Evolutionary conservation across 2,329 filamentous ascomycete genomes (phyloP).

Genomic region (Colletotrichum eremochloae): DNA sequence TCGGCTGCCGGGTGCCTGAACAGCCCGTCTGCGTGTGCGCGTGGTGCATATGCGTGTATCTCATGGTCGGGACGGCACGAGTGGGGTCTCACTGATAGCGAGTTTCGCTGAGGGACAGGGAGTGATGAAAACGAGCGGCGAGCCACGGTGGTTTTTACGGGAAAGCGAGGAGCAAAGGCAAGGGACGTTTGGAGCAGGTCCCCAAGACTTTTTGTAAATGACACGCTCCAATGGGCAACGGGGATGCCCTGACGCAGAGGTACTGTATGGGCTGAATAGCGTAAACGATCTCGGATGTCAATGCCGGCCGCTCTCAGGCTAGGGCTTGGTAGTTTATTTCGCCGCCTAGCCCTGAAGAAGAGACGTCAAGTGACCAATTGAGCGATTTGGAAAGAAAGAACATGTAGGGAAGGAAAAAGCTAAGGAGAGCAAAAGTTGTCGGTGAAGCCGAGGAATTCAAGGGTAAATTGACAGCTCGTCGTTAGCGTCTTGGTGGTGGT

Average conservation of each 20-base stretch:
- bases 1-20: constrained; percentile 21
- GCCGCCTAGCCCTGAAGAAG: neutral
- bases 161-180: constrained; percentile 1
- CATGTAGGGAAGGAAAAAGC: neutral
- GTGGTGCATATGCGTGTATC: neutral
- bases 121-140: neutral
- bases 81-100: neutral
- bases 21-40: neutral
- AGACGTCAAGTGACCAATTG: constrained; percentile 13
- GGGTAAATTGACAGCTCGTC: constrained; percentile 1
- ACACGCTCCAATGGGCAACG: constrained; percentile 7
- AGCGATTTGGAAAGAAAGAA: neutral
- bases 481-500: neutral
- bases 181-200: neutral
- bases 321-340: constrained; percentile 2
- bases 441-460: constrained; percentile 14
- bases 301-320: constrained; percentile 11
- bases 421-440: neutral
- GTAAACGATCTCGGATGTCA: constrained; percentile 17
- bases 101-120: neutral
- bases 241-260: neutral
- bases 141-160: neutral
- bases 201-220: constrained; percentile 33
- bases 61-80: neutral
- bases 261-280: neutral